A percentile compares a stretch with the other conserved stretches of the same genome.
These are phyloP conservation scores for Suillus cothurnatus DNA, from an alignment of 768 basidiomycete genomes.

Conservation along the genomic window DNA sequence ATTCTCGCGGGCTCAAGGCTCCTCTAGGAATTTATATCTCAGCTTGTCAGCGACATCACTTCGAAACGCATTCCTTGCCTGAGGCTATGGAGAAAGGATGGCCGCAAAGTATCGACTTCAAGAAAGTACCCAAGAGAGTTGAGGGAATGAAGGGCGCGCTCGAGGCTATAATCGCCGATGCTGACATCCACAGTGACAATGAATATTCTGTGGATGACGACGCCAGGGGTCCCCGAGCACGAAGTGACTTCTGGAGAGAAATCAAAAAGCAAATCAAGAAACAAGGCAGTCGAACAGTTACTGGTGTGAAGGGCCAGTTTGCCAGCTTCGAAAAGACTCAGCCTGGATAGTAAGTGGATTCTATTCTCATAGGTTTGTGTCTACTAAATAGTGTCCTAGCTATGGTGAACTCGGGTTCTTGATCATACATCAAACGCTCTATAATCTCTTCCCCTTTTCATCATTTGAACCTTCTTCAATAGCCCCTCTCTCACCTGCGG, in stretches of 20 bases:
- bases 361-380: not conserved
- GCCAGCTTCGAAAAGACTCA: slow-evolving; percentile 79
- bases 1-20: slow-evolving; percentile 63
- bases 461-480: slow-evolving; percentile 55
- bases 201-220: slow-evolving; percentile 17
- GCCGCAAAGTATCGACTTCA: slow-evolving; percentile 76
- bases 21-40: slow-evolving; percentile 56
- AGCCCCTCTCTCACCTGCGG: slow-evolving; percentile 66
- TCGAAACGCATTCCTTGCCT: slow-evolving; percentile 74
- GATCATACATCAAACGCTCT: slow-evolving; percentile 77
- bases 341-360: slow-evolving; percentile 80
- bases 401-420: slow-evolving; percentile 87
- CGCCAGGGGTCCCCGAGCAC: slow-evolving; percentile 33
- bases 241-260: slow-evolving; percentile 70
- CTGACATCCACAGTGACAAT: slow-evolving; percentile 26
- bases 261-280: slow-evolving; percentile 60
- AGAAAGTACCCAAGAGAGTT: slow-evolving; percentile 53
- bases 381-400: slow-evolving; percentile 40
- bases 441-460: slow-evolving; percentile 70
- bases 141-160: slow-evolving; percentile 49
- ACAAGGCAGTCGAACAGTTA: slow-evolving; percentile 66
- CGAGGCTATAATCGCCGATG: slow-evolving; percentile 53
- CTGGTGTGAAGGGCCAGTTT: slow-evolving; percentile 75
- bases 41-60: slow-evolving; percentile 78
- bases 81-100: slow-evolving; percentile 71